Percentiles rank a stretch among this genome's conserved stretches.
Conservation (phyloP, 2,329 filamentous ascomycete genomes). For the Myotisia sp. region DNA sequence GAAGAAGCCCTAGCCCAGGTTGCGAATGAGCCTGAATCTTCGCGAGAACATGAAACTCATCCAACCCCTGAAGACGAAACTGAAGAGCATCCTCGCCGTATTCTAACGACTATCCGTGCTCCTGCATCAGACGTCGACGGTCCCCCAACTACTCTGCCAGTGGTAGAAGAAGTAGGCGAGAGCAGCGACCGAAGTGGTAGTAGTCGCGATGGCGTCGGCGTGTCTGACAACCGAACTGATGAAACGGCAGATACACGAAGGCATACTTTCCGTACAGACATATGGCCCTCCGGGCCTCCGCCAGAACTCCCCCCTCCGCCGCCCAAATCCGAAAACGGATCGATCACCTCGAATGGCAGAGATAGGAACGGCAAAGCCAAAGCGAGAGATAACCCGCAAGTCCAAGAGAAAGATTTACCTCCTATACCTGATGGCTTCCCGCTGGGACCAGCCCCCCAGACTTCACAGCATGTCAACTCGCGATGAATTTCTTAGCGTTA, state of each 20-base stretch:
- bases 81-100: constrained; percentile 49
- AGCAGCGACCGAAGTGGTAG: constrained; percentile 38
- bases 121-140: constrained; percentile 40
- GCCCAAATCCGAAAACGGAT: constrained; percentile 7
- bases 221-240: constrained; percentile 1
- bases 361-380: background rate
- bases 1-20: constrained; percentile 19
- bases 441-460: constrained; percentile 3
- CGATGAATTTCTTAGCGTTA: no score
- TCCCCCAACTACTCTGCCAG: constrained; percentile 50
- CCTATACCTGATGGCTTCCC: constrained; percentile 5
- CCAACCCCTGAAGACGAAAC: no score
- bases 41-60: no score
- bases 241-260: constrained; percentile 7
- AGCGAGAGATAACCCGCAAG: background rate
- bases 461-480: background rate
- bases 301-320: constrained; percentile 10
- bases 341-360: background rate
- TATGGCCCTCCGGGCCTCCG: constrained; percentile 8
- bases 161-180: constrained; percentile 84
- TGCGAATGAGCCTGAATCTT: constrained; percentile 10
- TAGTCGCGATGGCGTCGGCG: constrained; percentile 9
- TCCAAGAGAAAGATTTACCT: constrained; percentile 4
- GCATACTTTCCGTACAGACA: constrained; percentile 9
- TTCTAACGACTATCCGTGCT: constrained; percentile 44